Conservation (phyloP, 1,139 yeast species). For the Yamadazyma kanchanaburiensis region DNA sequence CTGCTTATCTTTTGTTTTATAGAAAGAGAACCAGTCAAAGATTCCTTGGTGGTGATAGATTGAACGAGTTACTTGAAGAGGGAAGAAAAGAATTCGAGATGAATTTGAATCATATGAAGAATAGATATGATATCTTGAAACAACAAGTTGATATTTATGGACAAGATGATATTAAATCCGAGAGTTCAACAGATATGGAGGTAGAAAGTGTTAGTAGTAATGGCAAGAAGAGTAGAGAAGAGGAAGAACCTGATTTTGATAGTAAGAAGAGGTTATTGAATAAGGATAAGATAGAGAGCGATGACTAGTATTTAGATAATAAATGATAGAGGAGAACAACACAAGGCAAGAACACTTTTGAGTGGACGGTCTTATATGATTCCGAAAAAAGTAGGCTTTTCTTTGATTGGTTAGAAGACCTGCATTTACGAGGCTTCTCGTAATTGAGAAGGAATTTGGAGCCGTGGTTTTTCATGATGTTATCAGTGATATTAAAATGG, state of each 20-base stretch:
- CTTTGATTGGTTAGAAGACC: no score
- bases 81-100: slow-evolving; percentile 20
- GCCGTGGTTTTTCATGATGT: no score
- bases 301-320: no score
- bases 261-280: slow-evolving; percentile 10
- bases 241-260: slow-evolving; percentile 3
- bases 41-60: slow-evolving; percentile 35
- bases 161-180: slow-evolving; percentile 7
- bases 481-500: no score
- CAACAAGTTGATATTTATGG: slow-evolving; percentile 18
- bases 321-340: not conserved
- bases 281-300: slow-evolving; percentile 10
- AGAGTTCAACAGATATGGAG: slow-evolving; percentile 19
- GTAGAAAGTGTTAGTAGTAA: slow-evolving; percentile 15
- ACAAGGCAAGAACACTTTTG: no score
- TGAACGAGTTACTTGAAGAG: slow-evolving; percentile 22
- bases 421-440: no score
- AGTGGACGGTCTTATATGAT: no score
- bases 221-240: slow-evolving; percentile 16
- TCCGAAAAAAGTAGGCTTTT: no score
- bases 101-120: slow-evolving; percentile 11
- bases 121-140: slow-evolving; percentile 11
- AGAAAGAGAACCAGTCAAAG: slow-evolving; percentile 46
- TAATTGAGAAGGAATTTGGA: no score
- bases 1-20: slow-evolving; percentile 87